Evolutionary conservation across 768 basidiomycete genomes (phyloP), one percentile per base, ranked within the genome.

Genomic region (Leucocoprinus leucothites): DNA sequence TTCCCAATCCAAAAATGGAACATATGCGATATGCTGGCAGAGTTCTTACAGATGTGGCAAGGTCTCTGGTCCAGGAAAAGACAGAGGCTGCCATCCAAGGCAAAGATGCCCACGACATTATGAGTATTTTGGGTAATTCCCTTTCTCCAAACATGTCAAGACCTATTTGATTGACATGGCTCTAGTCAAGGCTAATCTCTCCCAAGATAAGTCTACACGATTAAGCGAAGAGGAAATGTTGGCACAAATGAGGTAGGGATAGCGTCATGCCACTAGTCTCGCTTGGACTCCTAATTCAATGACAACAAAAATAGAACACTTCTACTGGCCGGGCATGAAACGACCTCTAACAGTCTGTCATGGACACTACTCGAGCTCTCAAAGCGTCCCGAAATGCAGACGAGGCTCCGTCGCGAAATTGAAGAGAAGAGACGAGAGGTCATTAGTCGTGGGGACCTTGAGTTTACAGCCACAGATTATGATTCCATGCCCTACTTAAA

Each of bases 361-460:
- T 91, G 86, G 85, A 74, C 80, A 6, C 67, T 91, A 7, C 71
- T 85, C 52, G 82, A 85, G 60, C 74, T 93, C 3, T 78, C 85
- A 2, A 76, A 72, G 38, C 69, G 83, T 57, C 83, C 79, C 0
- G 71, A 81, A 18, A 66, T 82, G 2, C 89, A 93, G 63, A 67
- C 69, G 2, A 77, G 74, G 45, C 79, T 92, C 19, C 81, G 90
- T 14, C 70, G 71, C 0, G 89, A 91, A 67, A 76, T 86, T 40
- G 63, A 73, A n/a, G 60, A 62, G 16, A 71, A 70, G 22, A 69
- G 75, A 60, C 60, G 60, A 44, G 63, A 61, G 31, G 69, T 72
- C 43, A 68, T 63, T 60, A 71, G 62, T 48, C 73, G 70, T 45
- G 76, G 67, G 46, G 72, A 63, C 49, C 62, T 67, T 40, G 75